Evolutionary conservation across 768 basidiomycete genomes (phyloP).

Genomic region (Suillus placidus): DNA sequence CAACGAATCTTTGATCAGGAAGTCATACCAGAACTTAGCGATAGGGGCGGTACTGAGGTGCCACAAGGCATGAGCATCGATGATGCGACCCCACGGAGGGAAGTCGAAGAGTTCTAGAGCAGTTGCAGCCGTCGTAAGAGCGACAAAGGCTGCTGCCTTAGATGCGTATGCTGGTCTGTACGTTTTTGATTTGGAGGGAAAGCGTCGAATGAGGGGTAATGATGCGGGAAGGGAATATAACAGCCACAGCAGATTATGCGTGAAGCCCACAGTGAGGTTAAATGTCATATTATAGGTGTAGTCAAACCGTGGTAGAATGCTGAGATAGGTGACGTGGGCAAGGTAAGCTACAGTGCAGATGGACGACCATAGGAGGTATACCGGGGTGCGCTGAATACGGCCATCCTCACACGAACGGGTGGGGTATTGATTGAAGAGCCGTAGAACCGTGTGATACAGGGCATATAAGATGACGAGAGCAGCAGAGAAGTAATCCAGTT

Average conservation of each 20-base stretch:
- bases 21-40: conserved; percentile 82
- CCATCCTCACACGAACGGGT: conserved; percentile 23
- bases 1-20: conserved; percentile 71
- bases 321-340: conserved; percentile 79
- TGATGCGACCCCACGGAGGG: conserved; percentile 67
- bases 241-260: conserved; percentile 84
- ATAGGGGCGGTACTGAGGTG: conserved; percentile 85
- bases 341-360: conserved; percentile 60
- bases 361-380: conserved; percentile 46
- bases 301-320: conserved; percentile 77
- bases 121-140: conserved; percentile 73
- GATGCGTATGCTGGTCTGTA: conserved; percentile 61
- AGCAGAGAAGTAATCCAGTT: conserved; percentile 94
- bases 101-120: conserved; percentile 91
- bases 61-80: conserved; percentile 96
- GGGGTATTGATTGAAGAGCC: conserved; percentile 76
- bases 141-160: conserved; percentile 62
- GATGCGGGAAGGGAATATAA: conserved; percentile 63
- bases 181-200: conserved; percentile 52
- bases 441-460: conserved; percentile 76
- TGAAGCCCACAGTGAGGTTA: conserved; percentile 74
- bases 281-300: conserved; percentile 93
- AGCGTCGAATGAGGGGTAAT: conserved; percentile 52
- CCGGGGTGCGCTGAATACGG: conserved; percentile 20
- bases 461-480: conserved; percentile 81